phyloP scores from a whole-genome alignment of 768 basidiomycete species.

The Kwoniella mangroviensis region DNA sequence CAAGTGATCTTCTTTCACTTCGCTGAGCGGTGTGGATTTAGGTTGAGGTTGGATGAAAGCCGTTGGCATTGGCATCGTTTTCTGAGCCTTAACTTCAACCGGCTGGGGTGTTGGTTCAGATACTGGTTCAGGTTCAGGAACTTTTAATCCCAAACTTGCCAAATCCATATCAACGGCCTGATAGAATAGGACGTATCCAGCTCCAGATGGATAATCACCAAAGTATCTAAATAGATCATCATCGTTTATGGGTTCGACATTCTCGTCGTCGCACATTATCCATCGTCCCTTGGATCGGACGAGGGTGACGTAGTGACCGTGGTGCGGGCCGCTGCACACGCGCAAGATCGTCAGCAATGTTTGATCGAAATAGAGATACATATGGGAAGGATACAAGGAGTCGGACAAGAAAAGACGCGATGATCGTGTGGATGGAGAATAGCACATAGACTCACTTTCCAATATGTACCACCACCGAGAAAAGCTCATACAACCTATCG shows the following conservation, averaged over 20 bases:
- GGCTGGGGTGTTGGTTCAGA: not conserved
- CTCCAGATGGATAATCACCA: conserved; percentile 77
- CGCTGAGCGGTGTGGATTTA: not conserved
- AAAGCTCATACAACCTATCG: conserved; percentile 89
- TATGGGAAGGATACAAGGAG: not conserved
- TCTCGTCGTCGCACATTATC: conserved; percentile 96
- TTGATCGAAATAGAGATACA: not conserved
- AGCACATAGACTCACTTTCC: conserved; percentile 74
- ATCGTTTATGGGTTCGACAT: conserved; percentile 84
- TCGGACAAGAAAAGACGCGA: not conserved
- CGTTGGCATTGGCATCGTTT: not conserved
- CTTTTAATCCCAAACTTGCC: conserved; percentile 69
- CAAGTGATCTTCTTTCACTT: conserved; percentile 12
- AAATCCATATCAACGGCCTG: conserved; percentile 87
- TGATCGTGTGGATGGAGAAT: not conserved
- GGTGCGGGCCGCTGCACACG: conserved; percentile 83
- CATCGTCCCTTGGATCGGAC: conserved; percentile 82
- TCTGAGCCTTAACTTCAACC: not conserved
- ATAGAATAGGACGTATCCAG: conserved; percentile 96
- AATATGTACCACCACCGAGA: conserved; percentile 98
- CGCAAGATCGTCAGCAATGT: conserved; percentile 8
- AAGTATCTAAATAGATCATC: conserved; percentile 90
- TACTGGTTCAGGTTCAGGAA: conserved; percentile 23
- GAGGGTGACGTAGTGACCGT: conserved; percentile 96
- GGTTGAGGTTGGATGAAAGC: not conserved